Evolutionary conservation across 1,139 yeast genomes (phyloP).

Genomic region (Lodderomyces metapsilosis): DNA sequence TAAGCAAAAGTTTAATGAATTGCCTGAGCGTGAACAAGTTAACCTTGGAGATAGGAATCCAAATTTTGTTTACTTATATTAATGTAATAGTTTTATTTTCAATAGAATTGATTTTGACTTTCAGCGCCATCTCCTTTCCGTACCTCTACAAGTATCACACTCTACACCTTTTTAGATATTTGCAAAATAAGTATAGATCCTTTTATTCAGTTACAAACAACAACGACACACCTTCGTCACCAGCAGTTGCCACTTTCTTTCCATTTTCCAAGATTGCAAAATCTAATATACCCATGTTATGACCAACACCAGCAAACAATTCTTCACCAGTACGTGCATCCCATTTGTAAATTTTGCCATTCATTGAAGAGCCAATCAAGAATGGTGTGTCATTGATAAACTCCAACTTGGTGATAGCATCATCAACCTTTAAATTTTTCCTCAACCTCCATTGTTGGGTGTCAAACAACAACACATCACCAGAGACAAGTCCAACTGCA

Average conservation of each 20-base stretch:
- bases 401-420: constrained; percentile 78
- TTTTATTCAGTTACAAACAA: constrained; percentile 42
- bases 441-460: constrained; percentile 85
- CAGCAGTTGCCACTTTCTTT: constrained; percentile 82
- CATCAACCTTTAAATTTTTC: constrained; percentile 64
- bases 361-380: constrained; percentile 74
- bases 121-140: no score
- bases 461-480: constrained; percentile 79
- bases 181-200: no score
- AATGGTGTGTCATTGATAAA: constrained; percentile 59
- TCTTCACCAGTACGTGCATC: constrained; percentile 84
- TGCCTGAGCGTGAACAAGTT: constrained; percentile 47
- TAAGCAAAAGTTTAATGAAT: constrained; percentile 42
- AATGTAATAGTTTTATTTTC: no score
- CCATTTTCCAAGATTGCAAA: constrained; percentile 67
- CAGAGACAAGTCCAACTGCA: constrained; percentile 89
- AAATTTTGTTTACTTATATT: constrained; percentile 44
- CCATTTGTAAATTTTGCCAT: constrained; percentile 84
- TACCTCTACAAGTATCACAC: no score
- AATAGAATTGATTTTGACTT: no score
- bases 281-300: constrained; percentile 89
- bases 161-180: no score
- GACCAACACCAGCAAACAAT: constrained; percentile 81
- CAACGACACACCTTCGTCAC: constrained; percentile 93
- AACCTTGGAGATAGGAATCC: constrained; percentile 70